Base-by-base conservation (phyloP, 306 rosid species). In the Begonia peltatifolia region DNA sequence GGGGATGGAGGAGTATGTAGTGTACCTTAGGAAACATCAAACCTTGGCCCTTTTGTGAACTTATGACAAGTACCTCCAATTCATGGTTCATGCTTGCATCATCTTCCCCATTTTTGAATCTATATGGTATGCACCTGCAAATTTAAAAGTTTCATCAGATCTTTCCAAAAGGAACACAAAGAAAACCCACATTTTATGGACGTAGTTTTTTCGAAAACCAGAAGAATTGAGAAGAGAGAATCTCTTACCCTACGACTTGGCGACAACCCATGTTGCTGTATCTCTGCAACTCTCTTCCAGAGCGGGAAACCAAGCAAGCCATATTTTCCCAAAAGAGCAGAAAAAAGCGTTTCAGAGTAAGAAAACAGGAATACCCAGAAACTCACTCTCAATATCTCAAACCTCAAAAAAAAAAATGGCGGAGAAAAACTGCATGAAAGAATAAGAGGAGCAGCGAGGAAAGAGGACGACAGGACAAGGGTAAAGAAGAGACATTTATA, bases 91-190 rank as follows among this genome's bases (percentile, higher is more conserved):
- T 58, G 17, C 35, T 30, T 22, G 54, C 59, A 22, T 83, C 93
- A 56, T 75, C 49, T 2, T 41, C 41, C 14, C 65, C 81, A 49
- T 65, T 52, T 73, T 76, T 90, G 25, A 63, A 83, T 78, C 94
- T 83, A 8, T 90, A 90, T 14, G 99, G 99, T 68, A 90, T 83
- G 74, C 95, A 86, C 49, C 99, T 90, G 95, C 76, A 77, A 22
- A 50, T 61, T 56, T 38, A 9, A 47, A 41, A 20, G 42, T 38
- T 15, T 15, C 20, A 10, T 11, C 10, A 36, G 16, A 17, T 35
- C 9, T 36, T 17, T 46, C 4, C 48, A n/a, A 10, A 12, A 38
- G 16, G 9, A 9, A 13, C 9, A 0, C 16, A 7, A 44, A 44
- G 14, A 44, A 44, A 10, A 12, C 48, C 12, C 48, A 44, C 14